Evolutionary conservation across 2,329 filamentous ascomycete species (phyloP), one percentile per base, ranked within the genome.

Genomic region (Paraphaeosphaeria minitans): DNA sequence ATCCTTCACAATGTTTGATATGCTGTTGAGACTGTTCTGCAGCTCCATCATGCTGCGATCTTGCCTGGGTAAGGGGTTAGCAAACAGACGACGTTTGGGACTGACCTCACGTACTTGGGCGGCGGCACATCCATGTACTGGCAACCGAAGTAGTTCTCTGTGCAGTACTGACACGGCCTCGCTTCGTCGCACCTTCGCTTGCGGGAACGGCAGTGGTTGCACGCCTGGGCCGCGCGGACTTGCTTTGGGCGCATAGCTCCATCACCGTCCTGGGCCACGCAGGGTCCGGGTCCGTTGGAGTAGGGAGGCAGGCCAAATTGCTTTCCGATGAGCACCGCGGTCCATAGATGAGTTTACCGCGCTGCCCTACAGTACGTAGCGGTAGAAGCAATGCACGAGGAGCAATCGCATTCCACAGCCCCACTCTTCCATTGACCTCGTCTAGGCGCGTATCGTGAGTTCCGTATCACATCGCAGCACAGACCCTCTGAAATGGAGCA

Each of bases 91-190:
- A 48, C 24, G 37, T 31, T 14, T 37, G 33, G 46, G 56, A 43
- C 46, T 21, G 35, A 12, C 31, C 27, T 47, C 52, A 63, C 89
- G 75, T 83, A 96, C 91, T 96, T 94, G 72, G 96, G 95, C 16
- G 92, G 92, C 22, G 92, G 90, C 6, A 95, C 90, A 71, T 97
- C 93, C 65, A 93, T 88, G 76, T 97, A 98, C 76, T 91, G 89
- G 80, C 95, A 99, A 54, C 88, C 84, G 33, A 92, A 84, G 65
- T 85, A 88, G 74, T 96, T 96, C 66, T 98, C 93, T 68, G 89
- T 90, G 75, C 95, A 99, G 69, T 87, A 87, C 55, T 74, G 69
- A 58, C 77, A 79, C 6, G 77, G 76, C 45, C 75, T 66, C 14
- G 70, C 67, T 63, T 79, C 77, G 62, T 78, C 76, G 58, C 77